These are phyloP conservation scores for Penicillium chermesinum DNA, from an alignment of 495 filamentous ascomycete species.

Conservation along the genomic window DNA sequence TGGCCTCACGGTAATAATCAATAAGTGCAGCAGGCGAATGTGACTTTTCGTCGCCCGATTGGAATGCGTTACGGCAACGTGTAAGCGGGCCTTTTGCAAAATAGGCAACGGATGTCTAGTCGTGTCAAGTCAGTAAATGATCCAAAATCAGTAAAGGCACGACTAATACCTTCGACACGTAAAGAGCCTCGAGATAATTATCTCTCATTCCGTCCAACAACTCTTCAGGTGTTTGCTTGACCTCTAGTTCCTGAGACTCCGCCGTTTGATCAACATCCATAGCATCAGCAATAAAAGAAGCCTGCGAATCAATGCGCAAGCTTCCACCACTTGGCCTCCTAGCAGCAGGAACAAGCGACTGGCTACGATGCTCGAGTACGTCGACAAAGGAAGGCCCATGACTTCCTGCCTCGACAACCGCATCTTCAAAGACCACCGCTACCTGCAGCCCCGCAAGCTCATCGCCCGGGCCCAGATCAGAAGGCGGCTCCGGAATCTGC, in stretches of 20 bases:
- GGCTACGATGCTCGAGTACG: slow-evolving; percentile 14
- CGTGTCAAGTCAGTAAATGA: slow-evolving; percentile 9
- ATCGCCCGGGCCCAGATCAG: slow-evolving; percentile 14
- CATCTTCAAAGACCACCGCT: slow-evolving; percentile 28
- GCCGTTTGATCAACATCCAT: slow-evolving; percentile 14
- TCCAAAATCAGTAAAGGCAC: neutral
- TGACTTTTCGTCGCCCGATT: slow-evolving; percentile 45
- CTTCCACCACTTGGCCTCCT: slow-evolving; percentile 3
- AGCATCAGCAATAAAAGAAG: slow-evolving; percentile 1
- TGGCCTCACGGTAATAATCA: slow-evolving; percentile 62
- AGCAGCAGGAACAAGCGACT: slow-evolving; percentile 14
- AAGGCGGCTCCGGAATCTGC: slow-evolving; percentile 32
- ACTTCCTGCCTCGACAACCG: slow-evolving; percentile 3
- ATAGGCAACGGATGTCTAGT: slow-evolving; percentile 81
- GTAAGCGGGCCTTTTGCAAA: slow-evolving; percentile 95
- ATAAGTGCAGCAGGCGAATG: slow-evolving; percentile 45
- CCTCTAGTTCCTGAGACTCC: slow-evolving; percentile 11
- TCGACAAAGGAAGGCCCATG: slow-evolving; percentile 20
- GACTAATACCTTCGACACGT: slow-evolving; percentile 68
- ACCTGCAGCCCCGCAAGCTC: slow-evolving; percentile 28
- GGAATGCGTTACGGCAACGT: slow-evolving; percentile 74
- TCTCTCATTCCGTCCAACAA: slow-evolving; percentile 62
- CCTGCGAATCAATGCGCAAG: slow-evolving; percentile 14
- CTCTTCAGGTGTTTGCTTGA: slow-evolving; percentile 52
- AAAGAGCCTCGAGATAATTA: slow-evolving; percentile 86